These are phyloP conservation scores for Hanseniaspora singularis DNA, from an alignment of 805 yeast species.

Conservation along the genomic window DNA sequence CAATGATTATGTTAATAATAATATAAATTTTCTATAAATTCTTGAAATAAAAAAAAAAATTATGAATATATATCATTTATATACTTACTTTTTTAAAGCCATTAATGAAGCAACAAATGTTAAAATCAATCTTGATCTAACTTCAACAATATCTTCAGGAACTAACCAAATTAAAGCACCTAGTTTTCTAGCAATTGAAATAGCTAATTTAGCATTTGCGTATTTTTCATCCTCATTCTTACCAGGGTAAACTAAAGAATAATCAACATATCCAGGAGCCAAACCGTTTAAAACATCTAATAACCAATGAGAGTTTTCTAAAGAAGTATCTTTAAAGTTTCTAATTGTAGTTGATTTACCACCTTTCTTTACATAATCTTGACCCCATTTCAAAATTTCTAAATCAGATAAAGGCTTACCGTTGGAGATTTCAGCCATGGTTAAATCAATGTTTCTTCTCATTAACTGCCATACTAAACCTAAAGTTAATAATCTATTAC, in stretches of 20 bases:
- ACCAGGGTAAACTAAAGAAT: slow-evolving; percentile 76
- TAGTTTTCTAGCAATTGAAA: slow-evolving; percentile 92
- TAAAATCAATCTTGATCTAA: slow-evolving; percentile 81
- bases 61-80: background rate
- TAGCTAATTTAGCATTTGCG: slow-evolving; percentile 92
- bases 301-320: slow-evolving; percentile 68
- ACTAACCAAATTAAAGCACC: slow-evolving; percentile 98
- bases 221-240: slow-evolving; percentile 71
- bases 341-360: slow-evolving; percentile 65
- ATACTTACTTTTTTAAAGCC: slow-evolving; percentile 44
- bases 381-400: slow-evolving; percentile 91
- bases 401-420: slow-evolving; percentile 70
- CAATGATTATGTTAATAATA: slow-evolving; percentile 15
- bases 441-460: slow-evolving; percentile 87
- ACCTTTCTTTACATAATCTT: slow-evolving; percentile 70
- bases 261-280: slow-evolving; percentile 96
- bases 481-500: slow-evolving; percentile 73
- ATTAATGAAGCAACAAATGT: slow-evolving; percentile 93
- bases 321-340: slow-evolving; percentile 70
- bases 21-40: background rate
- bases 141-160: slow-evolving; percentile 98
- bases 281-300: slow-evolving; percentile 84
- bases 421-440: slow-evolving; percentile 59
- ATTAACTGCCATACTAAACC: slow-evolving; percentile 97
- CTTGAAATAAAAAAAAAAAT: background rate